A percentile compares a stretch with the other conserved stretches of the same genome.
phyloP scores from a whole-genome alignment of 2,329 filamentous ascomycete species.

The Fusarium sp. region DNA sequence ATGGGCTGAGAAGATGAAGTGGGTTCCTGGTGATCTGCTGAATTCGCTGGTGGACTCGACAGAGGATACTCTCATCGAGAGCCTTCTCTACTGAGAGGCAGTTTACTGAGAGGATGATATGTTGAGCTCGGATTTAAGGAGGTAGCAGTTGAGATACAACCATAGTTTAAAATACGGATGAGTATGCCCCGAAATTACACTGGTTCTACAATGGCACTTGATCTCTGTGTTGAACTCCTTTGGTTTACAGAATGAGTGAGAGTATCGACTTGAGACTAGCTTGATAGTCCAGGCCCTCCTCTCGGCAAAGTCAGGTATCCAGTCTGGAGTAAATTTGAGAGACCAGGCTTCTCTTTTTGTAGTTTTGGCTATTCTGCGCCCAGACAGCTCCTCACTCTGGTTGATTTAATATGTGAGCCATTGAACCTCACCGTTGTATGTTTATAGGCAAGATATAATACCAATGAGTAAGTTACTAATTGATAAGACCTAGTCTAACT shows the following conservation, averaged over 20 bases:
- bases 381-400: background rate
- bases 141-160: background rate
- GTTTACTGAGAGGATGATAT: background rate
- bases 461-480: background rate
- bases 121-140: background rate
- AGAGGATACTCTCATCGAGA: background rate
- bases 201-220: background rate
- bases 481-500: background rate
- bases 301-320: background rate
- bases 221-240: background rate
- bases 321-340: background rate
- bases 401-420: background rate
- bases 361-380: background rate
- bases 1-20: background rate
- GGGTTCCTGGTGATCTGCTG: background rate
- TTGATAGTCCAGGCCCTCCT: background rate
- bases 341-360: background rate
- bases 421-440: background rate
- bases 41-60: background rate
- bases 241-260: background rate
- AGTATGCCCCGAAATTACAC: background rate
- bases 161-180: background rate
- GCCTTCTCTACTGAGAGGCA: background rate
- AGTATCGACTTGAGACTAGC: background rate
- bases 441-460: background rate